These are phyloP conservation scores for Crotalaria pallida DNA, from an alignment of 306 rosid species.

Conservation along the genomic window DNA sequence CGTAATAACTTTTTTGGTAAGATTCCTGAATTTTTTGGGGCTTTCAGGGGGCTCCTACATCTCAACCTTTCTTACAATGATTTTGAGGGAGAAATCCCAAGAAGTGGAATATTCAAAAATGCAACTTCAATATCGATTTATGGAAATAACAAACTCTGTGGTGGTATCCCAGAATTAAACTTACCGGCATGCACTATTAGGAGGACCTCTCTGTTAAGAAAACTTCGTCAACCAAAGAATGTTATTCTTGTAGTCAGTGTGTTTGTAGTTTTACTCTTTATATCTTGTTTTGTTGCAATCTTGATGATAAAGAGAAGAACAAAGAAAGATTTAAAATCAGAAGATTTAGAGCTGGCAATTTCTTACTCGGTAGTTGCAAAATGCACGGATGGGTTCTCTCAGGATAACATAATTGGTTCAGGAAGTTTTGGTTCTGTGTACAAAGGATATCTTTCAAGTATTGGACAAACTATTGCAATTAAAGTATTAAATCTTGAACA, in stretches of 20 bases:
- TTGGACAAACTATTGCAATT: too few species aligned
- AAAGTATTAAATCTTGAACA: too few species aligned
- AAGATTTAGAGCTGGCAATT: not conserved
- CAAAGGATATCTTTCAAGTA: too few species aligned
- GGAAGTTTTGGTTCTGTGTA: conserved; percentile 41
- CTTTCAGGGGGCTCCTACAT: conserved; percentile 4
- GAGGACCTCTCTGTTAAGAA: not conserved
- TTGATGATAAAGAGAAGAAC: not conserved
- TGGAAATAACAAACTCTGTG: conserved; percentile 32
- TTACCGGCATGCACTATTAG: conserved; percentile 18
- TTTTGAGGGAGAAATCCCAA: conserved; percentile 33
- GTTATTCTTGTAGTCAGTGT: conserved; percentile 11
- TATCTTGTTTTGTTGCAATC: conserved; percentile 6
- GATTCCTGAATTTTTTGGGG: conserved; percentile 31
- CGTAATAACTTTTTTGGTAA: conserved; percentile 31
- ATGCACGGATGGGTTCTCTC: conserved; percentile 29
- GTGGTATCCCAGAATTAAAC: conserved; percentile 28
- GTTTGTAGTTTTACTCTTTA: not conserved
- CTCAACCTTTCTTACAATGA: conserved; percentile 33
- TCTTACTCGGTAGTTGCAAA: conserved; percentile 24
- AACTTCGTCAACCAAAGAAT: conserved; percentile 1
- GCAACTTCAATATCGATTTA: conserved; percentile 9
- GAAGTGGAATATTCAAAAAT: conserved; percentile 27
- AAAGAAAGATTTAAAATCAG: not conserved
- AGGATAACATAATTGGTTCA: conserved; percentile 26